phyloP scores from a whole-genome alignment of 164 flowering plant species.

The Chloranthus sessilifolius region DNA sequence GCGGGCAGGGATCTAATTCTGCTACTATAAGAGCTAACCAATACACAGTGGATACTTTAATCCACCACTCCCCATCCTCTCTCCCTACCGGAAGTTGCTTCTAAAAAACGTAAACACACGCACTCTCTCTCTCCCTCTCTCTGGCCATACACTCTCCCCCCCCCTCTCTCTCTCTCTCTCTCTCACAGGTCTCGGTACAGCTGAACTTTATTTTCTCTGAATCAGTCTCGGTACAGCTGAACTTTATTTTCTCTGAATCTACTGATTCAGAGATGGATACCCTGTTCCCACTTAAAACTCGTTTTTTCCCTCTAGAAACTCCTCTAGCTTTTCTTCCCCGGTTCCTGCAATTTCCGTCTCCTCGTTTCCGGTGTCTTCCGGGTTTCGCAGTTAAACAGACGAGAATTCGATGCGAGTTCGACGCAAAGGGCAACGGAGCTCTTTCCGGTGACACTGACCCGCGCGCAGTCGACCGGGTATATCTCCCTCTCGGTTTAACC shows the following conservation, averaged over 20 bases:
- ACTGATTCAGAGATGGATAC: conserved; percentile 11
- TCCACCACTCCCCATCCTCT: too few relatives aligned
- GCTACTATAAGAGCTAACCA: too few relatives aligned
- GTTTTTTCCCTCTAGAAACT: background rate
- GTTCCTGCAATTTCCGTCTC: conserved; percentile 4
- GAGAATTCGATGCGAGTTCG: conserved; percentile 34
- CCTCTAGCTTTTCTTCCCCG: conserved; percentile 1
- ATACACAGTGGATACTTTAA: too few relatives aligned
- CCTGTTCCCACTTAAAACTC: conserved; percentile 5
- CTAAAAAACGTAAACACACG: too few relatives aligned
- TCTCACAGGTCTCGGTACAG: too few relatives aligned
- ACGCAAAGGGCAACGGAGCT: conserved; percentile 42
- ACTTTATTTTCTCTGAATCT: background rate
- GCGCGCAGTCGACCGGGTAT: conserved; percentile 62
- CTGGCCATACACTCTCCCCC: too few relatives aligned
- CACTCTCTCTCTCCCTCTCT: too few relatives aligned
- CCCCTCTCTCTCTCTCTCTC: too few relatives aligned
- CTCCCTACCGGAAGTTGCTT: too few relatives aligned
- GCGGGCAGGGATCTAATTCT: too few relatives aligned
- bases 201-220: too few relatives aligned
- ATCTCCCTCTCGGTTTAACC: background rate
- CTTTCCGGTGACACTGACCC: conserved; percentile 49
- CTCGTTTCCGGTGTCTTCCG: conserved; percentile 8
- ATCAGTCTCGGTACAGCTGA: too few relatives aligned
- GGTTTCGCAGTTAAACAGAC: background rate